Evolutionary conservation across 805 yeast genomes (phyloP).

Genomic region (Saccharomycopsis synnaedendra): DNA sequence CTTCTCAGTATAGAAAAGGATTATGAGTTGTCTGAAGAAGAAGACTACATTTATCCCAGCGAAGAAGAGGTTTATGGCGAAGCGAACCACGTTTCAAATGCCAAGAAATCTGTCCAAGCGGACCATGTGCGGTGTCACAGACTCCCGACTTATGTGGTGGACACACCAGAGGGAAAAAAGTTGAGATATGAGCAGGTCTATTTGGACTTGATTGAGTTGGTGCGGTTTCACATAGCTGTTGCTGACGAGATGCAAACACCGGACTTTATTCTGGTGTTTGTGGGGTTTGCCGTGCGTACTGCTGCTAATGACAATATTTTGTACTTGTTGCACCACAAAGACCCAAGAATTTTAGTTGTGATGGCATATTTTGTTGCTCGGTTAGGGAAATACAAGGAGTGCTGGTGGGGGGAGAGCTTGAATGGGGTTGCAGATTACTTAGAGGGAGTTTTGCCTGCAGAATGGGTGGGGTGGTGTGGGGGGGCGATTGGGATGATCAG

Average conservation of each 20-base stretch:
- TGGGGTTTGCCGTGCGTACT: background rate
- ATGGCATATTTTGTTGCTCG: slow-evolving; percentile 6
- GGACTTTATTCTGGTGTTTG: background rate
- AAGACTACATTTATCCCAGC: background rate
- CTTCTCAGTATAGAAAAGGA: background rate
- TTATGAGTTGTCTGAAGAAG: background rate
- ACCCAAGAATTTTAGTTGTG: slow-evolving; percentile 4
- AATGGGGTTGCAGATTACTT: background rate
- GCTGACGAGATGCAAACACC: too few relatives aligned
- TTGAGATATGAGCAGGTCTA: background rate
- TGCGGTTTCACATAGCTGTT: background rate
- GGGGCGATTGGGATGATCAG: too few relatives aligned
- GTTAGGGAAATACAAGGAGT: background rate
- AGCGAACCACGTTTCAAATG: background rate
- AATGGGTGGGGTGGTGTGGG: slow-evolving; percentile 5
- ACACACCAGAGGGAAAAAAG: background rate
- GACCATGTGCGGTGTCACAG: background rate
- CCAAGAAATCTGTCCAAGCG: background rate
- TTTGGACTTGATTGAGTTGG: background rate
- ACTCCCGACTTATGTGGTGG: slow-evolving; percentile 1
- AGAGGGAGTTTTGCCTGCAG: background rate
- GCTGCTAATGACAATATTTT: slow-evolving; percentile 1
- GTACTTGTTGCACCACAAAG: slow-evolving; percentile 7
- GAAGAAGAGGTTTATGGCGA: slow-evolving; percentile 3
- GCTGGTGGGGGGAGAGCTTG: slow-evolving; percentile 6